A percentile compares a stretch with the other conserved stretches of the same genome.
These are phyloP conservation scores for Leptographium procerum DNA, from an alignment of 2,329 filamentous ascomycete genomes.

Conservation along the genomic window DNA sequence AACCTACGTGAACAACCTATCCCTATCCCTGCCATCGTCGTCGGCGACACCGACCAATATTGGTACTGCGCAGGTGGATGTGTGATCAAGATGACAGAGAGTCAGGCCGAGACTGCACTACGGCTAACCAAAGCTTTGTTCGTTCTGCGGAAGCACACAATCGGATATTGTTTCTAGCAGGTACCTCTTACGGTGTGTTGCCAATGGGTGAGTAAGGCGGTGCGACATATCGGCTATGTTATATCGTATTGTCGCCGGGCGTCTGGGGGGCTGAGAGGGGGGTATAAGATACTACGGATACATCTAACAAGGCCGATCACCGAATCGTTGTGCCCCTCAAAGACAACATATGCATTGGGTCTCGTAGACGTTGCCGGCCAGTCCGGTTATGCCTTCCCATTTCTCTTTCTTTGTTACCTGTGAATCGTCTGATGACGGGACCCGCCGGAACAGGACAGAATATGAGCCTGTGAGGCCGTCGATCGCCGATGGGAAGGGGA, in stretches of 20 bases:
- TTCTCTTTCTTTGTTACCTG: background rate
- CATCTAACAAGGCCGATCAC: background rate
- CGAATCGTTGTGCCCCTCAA: background rate
- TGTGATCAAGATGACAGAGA: too few relatives aligned
- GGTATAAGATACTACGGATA: background rate
- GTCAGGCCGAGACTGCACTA: too few relatives aligned
- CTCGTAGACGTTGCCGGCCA: background rate
- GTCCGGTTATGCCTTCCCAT: background rate
- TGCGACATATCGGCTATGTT: background rate
- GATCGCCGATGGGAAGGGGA: background rate
- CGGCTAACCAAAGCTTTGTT: too few relatives aligned
- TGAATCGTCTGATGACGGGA: background rate
- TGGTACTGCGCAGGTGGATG: too few relatives aligned
- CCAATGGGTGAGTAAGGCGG: background rate
- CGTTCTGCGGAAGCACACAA: too few relatives aligned
- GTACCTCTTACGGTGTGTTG: background rate
- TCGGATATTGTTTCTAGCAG: background rate
- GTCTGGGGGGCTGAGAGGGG: background rate
- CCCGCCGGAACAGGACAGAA: background rate
- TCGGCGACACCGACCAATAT: too few relatives aligned
- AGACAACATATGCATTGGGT: background rate
- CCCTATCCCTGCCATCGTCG: too few relatives aligned
- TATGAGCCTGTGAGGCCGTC: background rate
- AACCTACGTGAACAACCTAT: too few relatives aligned
- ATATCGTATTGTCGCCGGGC: background rate